These are phyloP conservation scores for Coemansia sp. DNA, from an alignment of 192 early-diverging fungal species.

Conservation along the genomic window DNA sequence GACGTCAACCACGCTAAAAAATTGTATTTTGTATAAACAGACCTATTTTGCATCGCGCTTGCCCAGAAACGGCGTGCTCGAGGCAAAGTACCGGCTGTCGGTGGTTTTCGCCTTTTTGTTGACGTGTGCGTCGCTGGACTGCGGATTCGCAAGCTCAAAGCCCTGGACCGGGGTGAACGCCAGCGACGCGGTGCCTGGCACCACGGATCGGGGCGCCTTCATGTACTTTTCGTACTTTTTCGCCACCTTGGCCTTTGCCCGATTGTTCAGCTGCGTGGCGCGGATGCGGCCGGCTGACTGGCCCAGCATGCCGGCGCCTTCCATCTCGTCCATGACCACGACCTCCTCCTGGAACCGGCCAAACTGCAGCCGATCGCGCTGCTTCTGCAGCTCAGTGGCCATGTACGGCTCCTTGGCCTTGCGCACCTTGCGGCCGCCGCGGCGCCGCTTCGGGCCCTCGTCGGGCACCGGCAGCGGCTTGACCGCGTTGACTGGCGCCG, in stretches of 20 bases:
- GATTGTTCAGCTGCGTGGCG: slow-evolving; percentile 62
- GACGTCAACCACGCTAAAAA: too few species aligned
- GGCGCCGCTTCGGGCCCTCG: slow-evolving; percentile 82
- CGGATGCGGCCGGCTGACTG: slow-evolving; percentile 74
- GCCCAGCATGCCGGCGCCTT: slow-evolving; percentile 86
- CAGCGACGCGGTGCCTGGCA: slow-evolving; percentile 83
- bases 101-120: slow-evolving; percentile 57
- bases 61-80: slow-evolving; percentile 57
- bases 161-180: slow-evolving; percentile 95
- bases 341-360: slow-evolving; percentile 88
- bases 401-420: slow-evolving; percentile 78
- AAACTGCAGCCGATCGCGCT: slow-evolving; percentile 89
- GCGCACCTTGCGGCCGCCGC: slow-evolving; percentile 87
- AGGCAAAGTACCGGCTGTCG: slow-evolving; percentile 76
- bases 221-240: slow-evolving; percentile 58
- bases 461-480: slow-evolving; percentile 91
- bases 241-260: slow-evolving; percentile 60
- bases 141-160: slow-evolving; percentile 89
- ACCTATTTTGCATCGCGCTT: slow-evolving; percentile 28
- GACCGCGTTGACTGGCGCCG: slow-evolving; percentile 76
- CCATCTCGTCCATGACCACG: slow-evolving; percentile 74
- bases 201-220: slow-evolving; percentile 38
- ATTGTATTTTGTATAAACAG: too few species aligned
- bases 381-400: slow-evolving; percentile 82
- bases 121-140: slow-evolving; percentile 45